Evolutionary conservation across 805 yeast genomes (phyloP).

Genomic region (Yarrowia sp.): DNA sequence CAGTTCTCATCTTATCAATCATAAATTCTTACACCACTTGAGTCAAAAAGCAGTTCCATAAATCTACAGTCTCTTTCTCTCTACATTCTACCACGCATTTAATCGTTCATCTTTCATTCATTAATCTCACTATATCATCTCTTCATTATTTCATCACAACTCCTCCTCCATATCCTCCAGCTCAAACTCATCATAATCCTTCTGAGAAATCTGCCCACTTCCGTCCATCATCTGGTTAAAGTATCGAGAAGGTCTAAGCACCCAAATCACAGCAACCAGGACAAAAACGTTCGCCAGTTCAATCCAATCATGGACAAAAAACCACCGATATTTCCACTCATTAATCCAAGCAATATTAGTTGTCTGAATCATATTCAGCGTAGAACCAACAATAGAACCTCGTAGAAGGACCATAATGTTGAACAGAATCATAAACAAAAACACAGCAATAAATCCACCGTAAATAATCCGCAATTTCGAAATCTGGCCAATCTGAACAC

Average conservation of each 20-base stretch:
- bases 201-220: neutral
- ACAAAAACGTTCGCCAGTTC: neutral
- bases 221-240: constrained; percentile 27
- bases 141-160: neutral
- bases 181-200: constrained; percentile 24
- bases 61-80: too few relatives aligned
- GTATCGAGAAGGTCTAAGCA: constrained; percentile 10
- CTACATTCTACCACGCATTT: too few relatives aligned
- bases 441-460: neutral
- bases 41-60: too few relatives aligned
- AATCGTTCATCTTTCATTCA: too few relatives aligned
- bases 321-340: constrained; percentile 23
- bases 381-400: neutral
- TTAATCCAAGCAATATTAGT: constrained; percentile 2
- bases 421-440: neutral
- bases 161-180: constrained; percentile 1
- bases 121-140: too few relatives aligned
- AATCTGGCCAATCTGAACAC: constrained; percentile 5
- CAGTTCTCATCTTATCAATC: too few relatives aligned
- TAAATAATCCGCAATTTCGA: neutral
- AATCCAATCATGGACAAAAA: constrained; percentile 24
- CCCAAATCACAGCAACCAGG: neutral
- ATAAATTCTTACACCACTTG: too few relatives aligned
- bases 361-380: neutral
- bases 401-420: constrained; percentile 12